Evolutionary conservation across 164 flowering plant genomes (phyloP).

Genomic region (Piper longum): DNA sequence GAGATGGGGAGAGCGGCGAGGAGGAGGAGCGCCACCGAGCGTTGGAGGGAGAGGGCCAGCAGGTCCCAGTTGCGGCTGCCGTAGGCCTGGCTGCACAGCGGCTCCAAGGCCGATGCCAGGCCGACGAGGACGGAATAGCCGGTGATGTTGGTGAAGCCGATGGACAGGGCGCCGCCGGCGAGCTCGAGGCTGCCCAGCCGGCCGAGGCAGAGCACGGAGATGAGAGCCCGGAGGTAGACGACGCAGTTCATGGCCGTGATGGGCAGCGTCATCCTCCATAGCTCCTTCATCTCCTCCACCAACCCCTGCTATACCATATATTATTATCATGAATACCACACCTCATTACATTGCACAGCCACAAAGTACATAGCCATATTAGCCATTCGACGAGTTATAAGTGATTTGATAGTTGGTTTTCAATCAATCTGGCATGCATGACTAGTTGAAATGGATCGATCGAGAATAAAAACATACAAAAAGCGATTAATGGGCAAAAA

Average conservation of each 20-base stretch:
- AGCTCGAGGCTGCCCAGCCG: conserved; percentile 76
- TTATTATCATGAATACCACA: neutral
- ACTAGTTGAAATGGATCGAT: neutral
- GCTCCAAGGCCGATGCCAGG: conserved; percentile 84
- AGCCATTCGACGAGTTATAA: neutral
- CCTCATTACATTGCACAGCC: neutral
- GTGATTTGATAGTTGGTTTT: neutral
- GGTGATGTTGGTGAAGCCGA: conserved; percentile 90
- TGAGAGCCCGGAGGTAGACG: conserved; percentile 54
- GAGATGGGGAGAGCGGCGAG: conserved; percentile 56
- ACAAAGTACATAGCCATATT: neutral
- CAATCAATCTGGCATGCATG: neutral
- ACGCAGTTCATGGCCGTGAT: conserved; percentile 56
- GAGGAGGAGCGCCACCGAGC: conserved; percentile 54
- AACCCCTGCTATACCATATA: conserved; percentile 21
- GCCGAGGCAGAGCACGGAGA: conserved; percentile 77
- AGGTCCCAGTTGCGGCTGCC: conserved; percentile 65
- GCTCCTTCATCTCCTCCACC: conserved; percentile 59
- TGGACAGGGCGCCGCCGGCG: conserved; percentile 87
- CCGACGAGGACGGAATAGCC: conserved; percentile 89
- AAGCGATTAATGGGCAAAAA: too few species aligned
- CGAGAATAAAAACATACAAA: neutral
- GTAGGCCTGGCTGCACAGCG: conserved; percentile 82
- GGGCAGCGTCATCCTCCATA: conserved; percentile 80
- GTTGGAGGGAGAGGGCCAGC: conserved; percentile 46